These are phyloP conservation scores for Parastagonospora avenae DNA, from an alignment of 2,329 filamentous ascomycete genomes.

Conservation along the genomic window DNA sequence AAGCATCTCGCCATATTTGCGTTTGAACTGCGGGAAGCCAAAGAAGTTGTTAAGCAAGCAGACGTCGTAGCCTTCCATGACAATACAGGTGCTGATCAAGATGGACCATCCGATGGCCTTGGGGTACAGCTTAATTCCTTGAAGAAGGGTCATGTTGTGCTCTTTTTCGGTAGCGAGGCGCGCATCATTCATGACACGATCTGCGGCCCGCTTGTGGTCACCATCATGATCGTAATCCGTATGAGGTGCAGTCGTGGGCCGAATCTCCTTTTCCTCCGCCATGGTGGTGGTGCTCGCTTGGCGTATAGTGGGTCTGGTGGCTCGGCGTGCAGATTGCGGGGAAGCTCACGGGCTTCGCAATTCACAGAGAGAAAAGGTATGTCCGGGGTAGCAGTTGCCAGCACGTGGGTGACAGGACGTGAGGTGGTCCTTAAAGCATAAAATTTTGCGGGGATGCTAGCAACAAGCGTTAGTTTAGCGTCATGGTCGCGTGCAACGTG, in stretches of 20 bases:
- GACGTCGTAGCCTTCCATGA: conserved; percentile 90
- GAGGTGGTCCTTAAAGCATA: conserved; percentile 24
- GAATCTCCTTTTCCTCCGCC: conserved; percentile 34
- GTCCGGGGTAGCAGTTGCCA: conserved; percentile 21
- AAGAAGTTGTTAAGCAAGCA: conserved; percentile 83
- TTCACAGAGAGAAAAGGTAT: conserved; percentile 3
- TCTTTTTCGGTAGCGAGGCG: conserved; percentile 55
- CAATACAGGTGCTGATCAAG: conserved; percentile 86
- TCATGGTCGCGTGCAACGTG: conserved; percentile 22
- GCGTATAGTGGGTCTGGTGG: not conserved
- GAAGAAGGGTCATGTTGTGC: conserved; percentile 62
- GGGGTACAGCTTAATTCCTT: conserved; percentile 82
- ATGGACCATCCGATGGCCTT: conserved; percentile 85
- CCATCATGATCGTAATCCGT: conserved; percentile 16
- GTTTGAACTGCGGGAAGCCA: conserved; percentile 54
- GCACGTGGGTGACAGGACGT: conserved; percentile 18
- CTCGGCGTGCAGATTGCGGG: not conserved
- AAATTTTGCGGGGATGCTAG: conserved; percentile 27
- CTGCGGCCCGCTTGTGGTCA: conserved; percentile 34
- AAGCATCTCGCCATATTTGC: conserved; percentile 51
- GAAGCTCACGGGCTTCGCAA: conserved; percentile 1
- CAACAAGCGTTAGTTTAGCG: conserved; percentile 18
- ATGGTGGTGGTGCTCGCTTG: conserved; percentile 6
- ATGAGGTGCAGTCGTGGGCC: conserved; percentile 15
- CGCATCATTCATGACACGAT: conserved; percentile 48